Base-by-base conservation (phyloP, 2,329 filamentous ascomycete species). In the Corinectria fuckeliana region DNA sequence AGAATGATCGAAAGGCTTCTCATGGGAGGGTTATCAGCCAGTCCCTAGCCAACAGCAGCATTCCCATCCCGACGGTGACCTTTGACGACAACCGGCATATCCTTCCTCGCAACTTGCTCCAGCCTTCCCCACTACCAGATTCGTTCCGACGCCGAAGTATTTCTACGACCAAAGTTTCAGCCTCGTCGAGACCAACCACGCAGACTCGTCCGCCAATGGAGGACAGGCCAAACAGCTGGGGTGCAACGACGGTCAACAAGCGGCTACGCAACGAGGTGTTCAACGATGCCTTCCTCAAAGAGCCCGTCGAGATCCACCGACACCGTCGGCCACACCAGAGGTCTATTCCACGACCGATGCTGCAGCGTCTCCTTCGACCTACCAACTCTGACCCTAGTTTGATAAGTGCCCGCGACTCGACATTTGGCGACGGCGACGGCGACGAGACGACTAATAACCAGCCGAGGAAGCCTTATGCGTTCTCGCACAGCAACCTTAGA, bases 21-120 rank as follows among this genome's bases (percentile, higher is more conserved):
- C 61, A 70, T 14, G 60, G 67, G 47, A 61, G 87, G 61, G 72
- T 89, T 44, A 79, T 89, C 62, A 89, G 87, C 74, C 93, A 97
- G 74, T 96, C 92, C 11, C 84, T 97, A 60, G 85, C 91, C 56
- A 85, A 86, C 32, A 74, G 77, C 26, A 80, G 80, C 23, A 84
- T 87, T 30, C 85, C 90, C 20, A 87, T 96, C 26, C 93, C 94
- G 2, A 94, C 95, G 38, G 94, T 98, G 45, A 92, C 95, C 0
- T 92, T 97, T 61, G 91, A 94, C 71, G 93, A 97, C 74, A 98
- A 98, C 73, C 87, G 90, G 64, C 94, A 98, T 72, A 96, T 98
- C 58, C 88, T 97, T 39, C 94, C 94, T 1, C 88, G 92, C 44
- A 91, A 91, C 69, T 82, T 97, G 25, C 89, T 97, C 49, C 86